phyloP scores from a whole-genome alignment of 2,329 filamentous ascomycete genomes.

The Aspergillus felis region DNA sequence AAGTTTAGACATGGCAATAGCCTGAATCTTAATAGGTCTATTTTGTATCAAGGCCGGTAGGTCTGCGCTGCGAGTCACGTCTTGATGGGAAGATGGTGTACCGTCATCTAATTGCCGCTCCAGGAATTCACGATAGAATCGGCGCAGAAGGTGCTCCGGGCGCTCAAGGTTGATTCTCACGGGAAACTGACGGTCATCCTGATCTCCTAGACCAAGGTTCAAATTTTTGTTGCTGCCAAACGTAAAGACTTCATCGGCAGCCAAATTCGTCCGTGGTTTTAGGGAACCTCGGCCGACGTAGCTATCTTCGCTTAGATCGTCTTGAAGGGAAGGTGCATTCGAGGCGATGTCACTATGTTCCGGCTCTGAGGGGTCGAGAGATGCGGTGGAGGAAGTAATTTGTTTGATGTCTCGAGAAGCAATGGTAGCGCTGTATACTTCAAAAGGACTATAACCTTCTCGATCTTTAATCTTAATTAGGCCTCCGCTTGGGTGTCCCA shows the following conservation, averaged over 20 bases:
- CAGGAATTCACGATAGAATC: conserved; percentile 67
- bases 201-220: conserved; percentile 88
- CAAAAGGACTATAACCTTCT: conserved; percentile 91
- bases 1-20: conserved; percentile 84
- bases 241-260: conserved; percentile 82
- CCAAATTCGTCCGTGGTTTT: conserved; percentile 38
- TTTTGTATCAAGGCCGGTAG: conserved; percentile 71
- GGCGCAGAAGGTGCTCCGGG: conserved; percentile 70
- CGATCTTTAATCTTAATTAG: conserved; percentile 94
- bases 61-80: conserved; percentile 45
- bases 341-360: conserved; percentile 33
- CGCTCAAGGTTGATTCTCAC: conserved; percentile 75
- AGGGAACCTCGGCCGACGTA: conserved; percentile 23
- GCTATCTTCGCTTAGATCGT: conserved; percentile 50
- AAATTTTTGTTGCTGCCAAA: conserved; percentile 97
- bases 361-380: conserved; percentile 43
- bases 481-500: conserved; percentile 61
- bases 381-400: conserved; percentile 21
- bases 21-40: conserved; percentile 69
- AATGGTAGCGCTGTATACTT: conserved; percentile 86
- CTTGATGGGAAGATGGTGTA: conserved; percentile 17
- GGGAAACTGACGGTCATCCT: conserved; percentile 89
- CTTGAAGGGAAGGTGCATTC: conserved; percentile 28
- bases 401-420: conserved; percentile 64
- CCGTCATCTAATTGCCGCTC: conserved; percentile 35